Evolutionary conservation across 2,329 filamentous ascomycete species (phyloP), one percentile per base, ranked within the genome.

Genomic region (Orbilia javanica): DNA sequence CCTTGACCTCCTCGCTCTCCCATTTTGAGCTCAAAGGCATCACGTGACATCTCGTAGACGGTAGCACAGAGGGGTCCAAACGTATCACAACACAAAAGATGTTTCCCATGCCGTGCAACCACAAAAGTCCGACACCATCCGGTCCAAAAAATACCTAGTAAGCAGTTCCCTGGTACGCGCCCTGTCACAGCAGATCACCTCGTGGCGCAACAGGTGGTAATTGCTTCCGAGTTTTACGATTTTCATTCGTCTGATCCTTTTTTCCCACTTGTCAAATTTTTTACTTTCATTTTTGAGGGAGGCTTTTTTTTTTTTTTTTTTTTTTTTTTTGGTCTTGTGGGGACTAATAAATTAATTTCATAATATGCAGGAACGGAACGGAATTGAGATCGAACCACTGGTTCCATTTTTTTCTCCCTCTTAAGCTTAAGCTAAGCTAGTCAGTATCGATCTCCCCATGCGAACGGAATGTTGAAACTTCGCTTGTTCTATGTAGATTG

Each of bases 401-500:
- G 36, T 15, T 10, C 8, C 8, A 4, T 2, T 39, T 39, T 39
- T 39, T 39, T n/a, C n/a, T n/a, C n/a, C n/a, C 29, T 31, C 3
- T 31, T 7, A 31, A 31, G 29, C 29, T 31, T 7, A 7, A 31
- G 7, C 29, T 31, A 46, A 11, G 7, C 29, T 31, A 46, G 22
- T 15, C 11, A 13, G 15, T 53, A 2, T 29, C 13, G 25, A 3
- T 53, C 48, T 29, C 50, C 34, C 18, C 15, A 20, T 42, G 55
- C 31, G 55, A 42, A 48, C 60, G 44, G 60, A 22, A 64, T 22
- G 44, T 64, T 46, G 60, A 64, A 48, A 64, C 44, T 25, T n/a
- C 39, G 60, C 39, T n/a, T 46, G 60, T 60, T 25, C 42, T 39
- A 60, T 22, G 55, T 60, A 60, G 34, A 60, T 60, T 60, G 53